Conservation (phyloP, 2,329 filamentous ascomycete genomes). For the Colletotrichum camelliae region DNA sequence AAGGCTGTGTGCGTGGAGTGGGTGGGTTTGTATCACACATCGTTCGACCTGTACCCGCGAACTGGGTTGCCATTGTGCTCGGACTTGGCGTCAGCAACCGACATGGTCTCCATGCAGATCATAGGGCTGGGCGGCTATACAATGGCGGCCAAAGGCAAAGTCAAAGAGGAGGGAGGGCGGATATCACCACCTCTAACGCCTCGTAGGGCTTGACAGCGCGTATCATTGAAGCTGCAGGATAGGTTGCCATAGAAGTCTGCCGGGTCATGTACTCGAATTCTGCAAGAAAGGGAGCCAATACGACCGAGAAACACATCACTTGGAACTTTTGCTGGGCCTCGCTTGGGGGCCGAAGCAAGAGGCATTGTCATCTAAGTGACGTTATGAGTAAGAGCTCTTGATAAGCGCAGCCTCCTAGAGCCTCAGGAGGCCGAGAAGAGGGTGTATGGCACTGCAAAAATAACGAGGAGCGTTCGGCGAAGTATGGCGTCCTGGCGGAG, state of each 20-base stretch:
- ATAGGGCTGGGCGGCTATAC: slow-evolving; percentile 16
- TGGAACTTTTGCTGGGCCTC: not conserved
- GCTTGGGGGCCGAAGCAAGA: not conserved
- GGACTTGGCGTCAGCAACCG: not conserved
- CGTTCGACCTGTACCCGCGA: not conserved
- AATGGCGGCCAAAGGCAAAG: not conserved
- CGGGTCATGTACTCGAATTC: not conserved
- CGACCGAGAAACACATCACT: not conserved
- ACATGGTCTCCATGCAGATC: not conserved
- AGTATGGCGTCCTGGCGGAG: not conserved
- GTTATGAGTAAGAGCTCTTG: not conserved
- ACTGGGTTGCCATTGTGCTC: not conserved
- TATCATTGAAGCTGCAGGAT: not conserved
- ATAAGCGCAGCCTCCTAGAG: not conserved
- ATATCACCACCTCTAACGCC: not conserved
- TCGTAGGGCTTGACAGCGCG: not conserved
- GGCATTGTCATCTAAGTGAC: not conserved
- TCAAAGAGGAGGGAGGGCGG: not conserved
- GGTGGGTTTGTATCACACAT: not conserved
- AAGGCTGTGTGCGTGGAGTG: not conserved
- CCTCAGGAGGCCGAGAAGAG: not conserved
- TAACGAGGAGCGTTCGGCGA: not conserved
- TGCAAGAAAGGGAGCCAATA: not conserved
- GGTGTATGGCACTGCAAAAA: not conserved
- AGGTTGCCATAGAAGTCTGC: not conserved